Percentiles rank a stretch among this genome's conserved stretches.
These are phyloP conservation scores for Hirschioporus abietinus DNA, from an alignment of 768 basidiomycete genomes.

Conservation along the genomic window DNA sequence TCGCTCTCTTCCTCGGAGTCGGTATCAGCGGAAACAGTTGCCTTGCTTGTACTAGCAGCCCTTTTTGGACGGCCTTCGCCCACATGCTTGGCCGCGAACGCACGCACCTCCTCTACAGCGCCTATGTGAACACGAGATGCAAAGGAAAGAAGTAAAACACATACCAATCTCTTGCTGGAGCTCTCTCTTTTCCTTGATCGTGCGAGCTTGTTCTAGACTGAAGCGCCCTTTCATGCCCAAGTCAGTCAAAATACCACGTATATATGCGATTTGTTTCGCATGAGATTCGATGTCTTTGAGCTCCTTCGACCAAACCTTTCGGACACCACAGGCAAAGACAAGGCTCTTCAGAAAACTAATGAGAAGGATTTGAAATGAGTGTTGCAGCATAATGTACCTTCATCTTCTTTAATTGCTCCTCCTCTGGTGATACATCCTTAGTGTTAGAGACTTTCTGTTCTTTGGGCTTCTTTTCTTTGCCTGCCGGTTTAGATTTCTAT, in stretches of 20 bases:
- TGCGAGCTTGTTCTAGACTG: slow-evolving; percentile 76
- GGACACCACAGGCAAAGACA: slow-evolving; percentile 69
- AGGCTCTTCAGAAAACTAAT: slow-evolving; percentile 42
- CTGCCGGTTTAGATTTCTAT: slow-evolving; percentile 7
- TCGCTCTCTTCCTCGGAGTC: slow-evolving; percentile 23
- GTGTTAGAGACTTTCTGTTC: slow-evolving; percentile 25
- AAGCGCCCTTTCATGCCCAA: slow-evolving; percentile 78
- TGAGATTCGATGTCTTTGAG: slow-evolving; percentile 55
- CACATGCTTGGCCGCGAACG: slow-evolving; percentile 36
- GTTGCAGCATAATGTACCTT: slow-evolving; percentile 44
- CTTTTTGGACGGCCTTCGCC: slow-evolving; percentile 14
- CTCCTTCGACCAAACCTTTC: slow-evolving; percentile 72
- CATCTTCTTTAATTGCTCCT: slow-evolving; percentile 67
- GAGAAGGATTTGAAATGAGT: slow-evolving; percentile 5
- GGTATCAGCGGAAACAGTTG: slow-evolving; percentile 11
- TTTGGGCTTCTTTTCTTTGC: slow-evolving; percentile 27
- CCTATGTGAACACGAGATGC: neutral
- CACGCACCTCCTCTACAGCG: slow-evolving; percentile 63
- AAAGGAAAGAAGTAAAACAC: slow-evolving; percentile 19
- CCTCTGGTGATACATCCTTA: slow-evolving; percentile 46
- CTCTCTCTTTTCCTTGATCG: slow-evolving; percentile 69
- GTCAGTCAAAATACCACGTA: slow-evolving; percentile 59
- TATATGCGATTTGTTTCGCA: slow-evolving; percentile 56
- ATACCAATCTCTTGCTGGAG: slow-evolving; percentile 72
- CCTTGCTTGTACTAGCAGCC: slow-evolving; percentile 7